Conservation (phyloP, 768 basidiomycete species). For the Trametes elegans region DNA sequence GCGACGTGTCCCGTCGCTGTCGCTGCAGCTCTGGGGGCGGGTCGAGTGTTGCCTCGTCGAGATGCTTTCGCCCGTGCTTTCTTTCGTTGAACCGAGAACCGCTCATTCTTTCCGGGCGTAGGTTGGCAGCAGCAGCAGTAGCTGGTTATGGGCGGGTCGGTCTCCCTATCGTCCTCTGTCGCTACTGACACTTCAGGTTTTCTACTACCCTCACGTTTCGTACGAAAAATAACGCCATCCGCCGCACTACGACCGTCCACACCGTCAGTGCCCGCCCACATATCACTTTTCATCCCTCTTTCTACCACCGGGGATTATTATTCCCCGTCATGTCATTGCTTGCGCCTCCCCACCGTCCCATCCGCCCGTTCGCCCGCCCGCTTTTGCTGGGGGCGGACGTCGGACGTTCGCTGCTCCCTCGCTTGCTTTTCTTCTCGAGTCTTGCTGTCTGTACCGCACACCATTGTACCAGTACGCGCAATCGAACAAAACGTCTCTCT, state of each 20-base stretch:
- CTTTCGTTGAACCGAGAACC: not conserved
- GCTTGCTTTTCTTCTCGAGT: not conserved
- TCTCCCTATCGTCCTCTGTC: too few relatives aligned
- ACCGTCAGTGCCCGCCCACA: too few relatives aligned
- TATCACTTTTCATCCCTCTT: too few relatives aligned
- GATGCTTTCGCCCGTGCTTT: not conserved
- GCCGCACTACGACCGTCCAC: too few relatives aligned
- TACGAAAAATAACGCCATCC: too few relatives aligned
- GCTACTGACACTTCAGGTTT: too few relatives aligned
- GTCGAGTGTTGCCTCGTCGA: not conserved
- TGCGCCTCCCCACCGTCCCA: not conserved
- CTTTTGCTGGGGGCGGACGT: not conserved
- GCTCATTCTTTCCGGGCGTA: not conserved
- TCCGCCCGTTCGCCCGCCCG: not conserved
- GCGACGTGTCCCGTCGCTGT: not conserved
- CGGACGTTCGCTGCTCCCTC: not conserved
- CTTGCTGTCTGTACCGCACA: conserved; percentile 10
- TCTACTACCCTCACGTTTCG: too few relatives aligned
- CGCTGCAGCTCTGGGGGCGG: not conserved
- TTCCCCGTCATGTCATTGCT: not conserved
- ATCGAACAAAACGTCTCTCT: conserved; percentile 8
- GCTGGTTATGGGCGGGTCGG: too few relatives aligned
- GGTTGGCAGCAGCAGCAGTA: not conserved
- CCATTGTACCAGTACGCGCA: conserved; percentile 13
- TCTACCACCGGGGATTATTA: too few relatives aligned